Evolutionary conservation across 2,329 filamentous ascomycete genomes (phyloP).

Genomic region (Colletotrichum paranaense): DNA sequence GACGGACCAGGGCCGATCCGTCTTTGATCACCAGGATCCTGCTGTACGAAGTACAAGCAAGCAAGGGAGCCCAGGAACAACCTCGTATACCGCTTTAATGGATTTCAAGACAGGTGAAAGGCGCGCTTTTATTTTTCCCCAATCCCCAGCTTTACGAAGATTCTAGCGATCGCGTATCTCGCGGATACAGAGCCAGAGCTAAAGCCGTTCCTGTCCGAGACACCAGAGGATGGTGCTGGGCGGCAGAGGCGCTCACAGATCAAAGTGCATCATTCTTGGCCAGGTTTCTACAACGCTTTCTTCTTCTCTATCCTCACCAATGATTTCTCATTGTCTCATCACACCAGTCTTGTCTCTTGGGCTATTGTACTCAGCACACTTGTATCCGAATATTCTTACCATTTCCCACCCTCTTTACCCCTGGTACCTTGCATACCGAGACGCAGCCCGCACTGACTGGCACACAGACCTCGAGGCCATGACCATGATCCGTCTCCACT

Average conservation of each 20-base stretch:
- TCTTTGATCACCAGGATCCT: slow-evolving; percentile 11
- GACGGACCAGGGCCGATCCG: slow-evolving; percentile 20
- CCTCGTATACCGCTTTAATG: neutral
- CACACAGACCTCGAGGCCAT: slow-evolving; percentile 1
- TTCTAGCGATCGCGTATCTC: neutral
- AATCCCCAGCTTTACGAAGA: neutral
- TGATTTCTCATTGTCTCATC: neutral
- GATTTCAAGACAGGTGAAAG: neutral
- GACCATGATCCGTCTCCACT: neutral
- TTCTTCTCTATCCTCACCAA: neutral
- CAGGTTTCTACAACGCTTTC: neutral
- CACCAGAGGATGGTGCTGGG: neutral
- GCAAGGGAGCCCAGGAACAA: slow-evolving; percentile 1
- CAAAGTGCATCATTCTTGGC: neutral
- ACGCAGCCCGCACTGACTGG: slow-evolving; percentile 21
- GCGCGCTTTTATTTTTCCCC: neutral
- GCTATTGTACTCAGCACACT: neutral
- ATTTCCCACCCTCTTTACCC: slow-evolving; percentile 2
- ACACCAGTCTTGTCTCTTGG: neutral
- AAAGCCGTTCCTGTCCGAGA: neutral
- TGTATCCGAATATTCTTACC: neutral
- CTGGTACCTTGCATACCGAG: slow-evolving; percentile 32
- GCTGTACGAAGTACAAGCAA: neutral
- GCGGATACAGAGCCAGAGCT: too few relatives aligned
- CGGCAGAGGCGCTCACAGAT: neutral